Evolutionary conservation across 2,329 filamentous ascomycete species (phyloP), one percentile per base, ranked within the genome.

Genomic region (Colletotrichum theobromicola): DNA sequence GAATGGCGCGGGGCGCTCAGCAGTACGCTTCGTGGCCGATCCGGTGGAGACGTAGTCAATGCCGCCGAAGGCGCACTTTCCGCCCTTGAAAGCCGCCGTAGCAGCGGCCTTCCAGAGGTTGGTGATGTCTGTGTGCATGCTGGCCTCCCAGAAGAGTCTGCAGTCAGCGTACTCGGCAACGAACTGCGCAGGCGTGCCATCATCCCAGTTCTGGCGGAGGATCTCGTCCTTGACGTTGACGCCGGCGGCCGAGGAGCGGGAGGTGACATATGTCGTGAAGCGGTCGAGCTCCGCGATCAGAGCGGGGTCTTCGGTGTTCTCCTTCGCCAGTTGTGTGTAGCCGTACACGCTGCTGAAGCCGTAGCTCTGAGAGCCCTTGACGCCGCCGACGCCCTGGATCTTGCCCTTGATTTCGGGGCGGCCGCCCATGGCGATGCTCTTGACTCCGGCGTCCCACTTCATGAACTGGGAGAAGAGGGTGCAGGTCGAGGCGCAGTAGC

Each of bases 401-500:
- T 83, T 83, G 4, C 87, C 86, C 42, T 82, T 77, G 64, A 84
- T 21, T n/a, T 64, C 46, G 5, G 70, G 70, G 7, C 64, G 70
- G 1, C 70, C 70, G 4, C 70, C 64, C 32, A 72, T 42, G n/a
- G 70, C 70, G 18, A 72, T 68, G 32, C 37, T 55, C 32, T 72
- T 67, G 3, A 72, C 63, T 8, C 70, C 70, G 9, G 60, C 68
- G 6, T 70, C 60, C 60, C 60, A 58, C 26, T 58, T 65, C 60
- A 70, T 65, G 34, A 70, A 70, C 68, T 65, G 46, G 3, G 68
- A 58, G 50, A 65, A 65, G 1, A 70, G 61, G 7, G 89, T 87
- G 81, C 90, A 92, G 3, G 90, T 89, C 1, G 89, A 91, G n/a
- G 87, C 88, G 80, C 90, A 92, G 77, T 88, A 86, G 30, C 90